Evolutionary conservation across 1,139 yeast species (phyloP), one percentile per base, ranked within the genome.

Genomic region (Geotrichum fermentans): DNA sequence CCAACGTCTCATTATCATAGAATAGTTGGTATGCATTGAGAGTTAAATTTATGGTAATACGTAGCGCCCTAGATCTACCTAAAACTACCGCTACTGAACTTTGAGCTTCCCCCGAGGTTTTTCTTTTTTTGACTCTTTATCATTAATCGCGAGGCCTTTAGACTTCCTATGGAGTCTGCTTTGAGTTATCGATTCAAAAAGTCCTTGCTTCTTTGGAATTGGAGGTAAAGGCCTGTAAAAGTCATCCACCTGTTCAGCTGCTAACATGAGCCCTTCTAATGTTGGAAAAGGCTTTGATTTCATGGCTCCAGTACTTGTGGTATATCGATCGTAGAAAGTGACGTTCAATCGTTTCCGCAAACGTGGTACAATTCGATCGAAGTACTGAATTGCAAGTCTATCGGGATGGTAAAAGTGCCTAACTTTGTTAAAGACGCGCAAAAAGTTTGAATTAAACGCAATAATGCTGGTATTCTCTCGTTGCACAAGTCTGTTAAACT

Each of bases 331-430:
- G 20, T 32, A 39, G 18, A 45, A 45, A 13, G 24, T 38, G 3
- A 33, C 40, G 20, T 28, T 33, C 14, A 45, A 21, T 2, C 43
- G 22, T 13, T 39, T 24, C n/a, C 48, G 39, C n/a, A 45, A 14
- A 16, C 40, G 42, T 3, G 43, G 34, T 10, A 41, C 11, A 4
- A 45, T 20, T 1, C 48, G 39, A 24, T 45, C 48, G 26, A 32
- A 45, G 21, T 45, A 45, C 17, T 45, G 48, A 14, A 45, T 29
- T 2, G 48, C 48, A 3, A 39, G 29, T 11, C 43, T 42, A 4
- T 45, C 43, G 7, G 48, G 48, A 21, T 45, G 48, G 16, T 39
- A 45, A 20, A 20, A 45, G 24, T 45, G 48, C n/a, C 40, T 22
- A n/a, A 45, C 42, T 18, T 45, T 45, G 30, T 39, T 39, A 33